Percentiles rank a stretch among this genome's conserved stretches.
Evolutionary conservation across 23 red algal genomes (phyloP).

Genomic region (Gracilaria vermiculophylla): DNA sequence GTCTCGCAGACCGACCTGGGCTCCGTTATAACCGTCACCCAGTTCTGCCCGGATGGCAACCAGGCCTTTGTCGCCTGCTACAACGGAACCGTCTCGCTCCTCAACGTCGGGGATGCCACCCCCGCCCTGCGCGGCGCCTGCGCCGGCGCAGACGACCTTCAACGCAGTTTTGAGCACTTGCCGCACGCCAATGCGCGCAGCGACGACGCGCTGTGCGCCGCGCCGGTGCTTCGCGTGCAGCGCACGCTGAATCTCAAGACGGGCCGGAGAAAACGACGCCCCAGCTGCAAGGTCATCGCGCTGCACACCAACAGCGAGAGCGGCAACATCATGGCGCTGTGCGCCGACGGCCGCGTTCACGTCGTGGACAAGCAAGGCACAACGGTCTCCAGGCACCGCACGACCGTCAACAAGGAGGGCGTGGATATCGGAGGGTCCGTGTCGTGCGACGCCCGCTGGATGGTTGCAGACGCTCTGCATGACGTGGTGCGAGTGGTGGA

Average conservation of each 20-base stretch:
- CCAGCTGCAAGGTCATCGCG: not conserved
- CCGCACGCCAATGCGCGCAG: not conserved
- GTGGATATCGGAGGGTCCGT: not conserved
- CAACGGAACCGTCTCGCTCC: constrained; percentile 51
- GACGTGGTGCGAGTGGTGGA: constrained; percentile 21
- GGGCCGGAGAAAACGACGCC: not conserved
- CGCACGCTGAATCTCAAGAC: not conserved
- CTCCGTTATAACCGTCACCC: constrained; percentile 67
- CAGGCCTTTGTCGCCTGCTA: constrained; percentile 68
- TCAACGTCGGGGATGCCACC: not conserved
- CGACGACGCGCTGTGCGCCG: not conserved
- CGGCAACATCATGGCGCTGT: not conserved
- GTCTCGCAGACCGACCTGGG: constrained; percentile 39
- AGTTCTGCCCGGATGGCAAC: constrained; percentile 42
- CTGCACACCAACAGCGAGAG: not conserved
- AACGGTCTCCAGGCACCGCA: not conserved
- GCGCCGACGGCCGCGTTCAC: not conserved
- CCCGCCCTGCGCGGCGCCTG: not conserved
- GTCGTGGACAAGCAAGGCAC: not conserved
- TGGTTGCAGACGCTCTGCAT: constrained; percentile 10
- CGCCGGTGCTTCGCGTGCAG: not conserved
- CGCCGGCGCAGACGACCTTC: not conserved
- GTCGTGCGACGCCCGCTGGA: constrained; percentile 1
- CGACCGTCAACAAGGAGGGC: not conserved
- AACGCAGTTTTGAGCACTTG: not conserved